Base-by-base conservation (phyloP, 2,329 filamentous ascomycete species). In the Monosporascus sp. region DNA sequence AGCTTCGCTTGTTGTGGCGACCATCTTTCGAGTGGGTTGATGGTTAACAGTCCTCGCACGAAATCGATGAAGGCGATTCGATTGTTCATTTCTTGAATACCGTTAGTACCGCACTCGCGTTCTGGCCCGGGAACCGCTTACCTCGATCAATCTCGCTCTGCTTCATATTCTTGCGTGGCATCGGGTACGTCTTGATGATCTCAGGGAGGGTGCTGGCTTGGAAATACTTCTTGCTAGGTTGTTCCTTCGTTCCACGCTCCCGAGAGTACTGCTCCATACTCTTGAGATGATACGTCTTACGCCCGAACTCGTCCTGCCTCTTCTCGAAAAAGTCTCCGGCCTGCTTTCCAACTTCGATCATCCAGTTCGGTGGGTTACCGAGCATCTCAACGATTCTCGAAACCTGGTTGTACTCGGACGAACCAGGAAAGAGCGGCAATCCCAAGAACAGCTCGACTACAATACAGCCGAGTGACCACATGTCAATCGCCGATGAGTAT, bases 111-210 rank as follows among this genome's bases (percentile, higher is more conserved):
- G 17, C 16, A 26, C 34, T 17, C 38, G 38, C 11, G 49, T 64
- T 57, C 59, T 53, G 26, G 24, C 55, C 49, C 37, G 17, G 5
- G 44, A 67, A 58, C 54, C 11, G 56, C 81, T 67, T 78, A 97
- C 94, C 94, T 88, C 94, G 79, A 65, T 99, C 94, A 60, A 99
- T 87, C 73, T 99, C 94, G 62, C 85, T 89, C 70, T 88, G 91
- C 76, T 99, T 99, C 94, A 99, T 99, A 67, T 97, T 97, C 76
- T 99, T 99, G 66, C 94, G 83, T 48, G 94, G 94, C 93, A 99
- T 97, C 6, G 94, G 89, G 68, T 99, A 99, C 52, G 90, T 91
- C 69, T 95, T 91, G 75, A 99, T 97, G 59, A 99, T 99, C 61
- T 99, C 94, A 4, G 93, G 93, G 51, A 99, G 76, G 1, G 91